phyloP scores from a whole-genome alignment of 176 grass and related monocot genomes.

The Leersia perrieri region DNA sequence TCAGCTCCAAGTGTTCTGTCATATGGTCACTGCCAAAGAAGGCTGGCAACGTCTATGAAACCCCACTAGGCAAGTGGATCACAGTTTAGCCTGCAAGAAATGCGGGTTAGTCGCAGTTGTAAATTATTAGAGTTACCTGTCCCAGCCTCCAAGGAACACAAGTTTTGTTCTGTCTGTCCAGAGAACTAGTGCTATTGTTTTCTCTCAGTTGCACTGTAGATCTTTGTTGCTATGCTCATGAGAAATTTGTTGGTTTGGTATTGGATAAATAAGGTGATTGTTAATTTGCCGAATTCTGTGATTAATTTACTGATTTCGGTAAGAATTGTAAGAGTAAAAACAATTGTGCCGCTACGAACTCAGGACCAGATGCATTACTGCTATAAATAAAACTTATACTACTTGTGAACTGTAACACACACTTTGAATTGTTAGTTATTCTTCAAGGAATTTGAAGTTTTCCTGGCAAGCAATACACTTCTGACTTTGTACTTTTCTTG shows the following conservation, averaged over 20 bases:
- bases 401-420: background rate
- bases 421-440: background rate
- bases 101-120: background rate
- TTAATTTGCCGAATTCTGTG: background rate
- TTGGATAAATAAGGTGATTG: background rate
- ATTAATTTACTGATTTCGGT: background rate
- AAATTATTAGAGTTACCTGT: background rate
- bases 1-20: background rate
- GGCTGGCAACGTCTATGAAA: too few relatives aligned
- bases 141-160: background rate
- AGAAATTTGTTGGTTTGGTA: background rate
- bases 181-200: slow-evolving; percentile 1
- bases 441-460: background rate
- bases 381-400: background rate
- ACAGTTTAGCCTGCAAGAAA: background rate
- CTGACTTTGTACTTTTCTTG: slow-evolving; percentile 29
- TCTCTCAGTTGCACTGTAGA: background rate
- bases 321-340: background rate
- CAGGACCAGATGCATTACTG: background rate
- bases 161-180: background rate
- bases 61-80: too few relatives aligned
- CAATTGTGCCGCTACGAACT: background rate
- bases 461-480: background rate
- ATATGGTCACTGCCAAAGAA: background rate
- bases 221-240: background rate